Evolutionary conservation across 2,329 filamentous ascomycete genomes (phyloP).

Genomic region (Alternaria longipes): DNA sequence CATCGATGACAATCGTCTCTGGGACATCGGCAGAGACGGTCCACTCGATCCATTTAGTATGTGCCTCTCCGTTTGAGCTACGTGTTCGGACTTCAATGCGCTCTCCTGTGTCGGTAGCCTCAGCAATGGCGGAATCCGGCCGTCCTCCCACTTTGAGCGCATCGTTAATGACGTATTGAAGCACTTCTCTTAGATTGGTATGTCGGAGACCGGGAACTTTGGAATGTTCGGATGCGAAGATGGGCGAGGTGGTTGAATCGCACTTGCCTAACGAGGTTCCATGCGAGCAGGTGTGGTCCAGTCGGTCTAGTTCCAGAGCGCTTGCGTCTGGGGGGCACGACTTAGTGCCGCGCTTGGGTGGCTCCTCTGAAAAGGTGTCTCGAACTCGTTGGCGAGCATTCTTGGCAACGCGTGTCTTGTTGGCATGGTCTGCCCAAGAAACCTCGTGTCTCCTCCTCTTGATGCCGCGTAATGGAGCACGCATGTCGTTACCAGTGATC

Average conservation of each 20-base stretch:
- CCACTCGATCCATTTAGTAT: slow-evolving; percentile 61
- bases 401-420: slow-evolving; percentile 37
- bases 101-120: slow-evolving; percentile 59
- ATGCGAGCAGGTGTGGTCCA: slow-evolving; percentile 37
- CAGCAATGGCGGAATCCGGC: slow-evolving; percentile 61
- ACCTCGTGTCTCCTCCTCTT: slow-evolving; percentile 56
- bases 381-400: slow-evolving; percentile 38
- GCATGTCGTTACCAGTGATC: slow-evolving; percentile 54
- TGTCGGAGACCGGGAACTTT: slow-evolving; percentile 59
- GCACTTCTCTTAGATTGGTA: slow-evolving; percentile 58
- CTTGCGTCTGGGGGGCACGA: slow-evolving; percentile 25
- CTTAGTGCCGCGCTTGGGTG: slow-evolving; percentile 27
- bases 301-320: slow-evolving; percentile 23
- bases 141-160: slow-evolving; percentile 62
- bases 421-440: slow-evolving; percentile 34
- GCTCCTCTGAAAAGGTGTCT: slow-evolving; percentile 45
- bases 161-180: slow-evolving; percentile 63
- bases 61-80: slow-evolving; percentile 55
- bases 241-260: slow-evolving; percentile 40
- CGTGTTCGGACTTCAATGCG: slow-evolving; percentile 59
- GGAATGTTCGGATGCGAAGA: slow-evolving; percentile 51
- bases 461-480: slow-evolving; percentile 51
- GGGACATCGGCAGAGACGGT: slow-evolving; percentile 61
- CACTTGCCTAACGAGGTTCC: slow-evolving; percentile 31
- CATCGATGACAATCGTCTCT: slow-evolving; percentile 66